Base-by-base conservation (phyloP, 495 filamentous ascomycete species). In the Podospora australis region DNA sequence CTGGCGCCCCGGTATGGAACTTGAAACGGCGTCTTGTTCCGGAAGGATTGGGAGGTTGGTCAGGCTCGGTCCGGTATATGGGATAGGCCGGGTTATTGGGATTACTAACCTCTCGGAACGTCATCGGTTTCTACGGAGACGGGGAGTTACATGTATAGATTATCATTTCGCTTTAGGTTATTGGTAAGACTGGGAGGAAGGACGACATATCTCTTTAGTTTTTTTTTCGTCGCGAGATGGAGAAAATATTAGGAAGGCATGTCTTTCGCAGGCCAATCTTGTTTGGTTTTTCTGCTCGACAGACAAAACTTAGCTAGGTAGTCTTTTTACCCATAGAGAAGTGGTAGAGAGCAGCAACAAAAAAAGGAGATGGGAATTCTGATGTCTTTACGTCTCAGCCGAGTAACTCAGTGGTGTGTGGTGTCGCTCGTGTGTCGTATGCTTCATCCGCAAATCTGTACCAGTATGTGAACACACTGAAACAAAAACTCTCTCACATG, bases 141-240 rank as follows among this genome's bases (percentile, higher is more conserved):
- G 32, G 39, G 10, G 25, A 22, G 4, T 44, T 57, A 49, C 46
- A 49, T 57, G 54, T 49, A 53, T 47, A 50, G 17, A 29, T 53
- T 43, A 43, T 49, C 40, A 53, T 57, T 52, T 48, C 35, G 30
- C 48, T 30, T 39, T 28, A 17, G 34, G 39, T 38, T 39, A 17
- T 43, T 26, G 22, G 3, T 22, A 7, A 6, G 13, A 11, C 32
- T 44, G 46, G 50, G 24, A 21, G 39, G 26, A 39, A 30, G 30
- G 40, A 34, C 21, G 40, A 19, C 25, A 5, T 43, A 24, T 47
- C 39, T 55, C 23, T 21, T 24, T 46, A 40, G 22, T 42, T 43
- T 30, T 46, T 35, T 29, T 23, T 28, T 44, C 29, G 21, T 16
- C 10, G 6, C 20, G 17, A 17, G 44, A 44, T 39, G 38, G 17